Evolutionary conservation across 1,284 basidiomycete genomes (phyloP), one percentile per base, ranked within the genome.

Genomic region (Puccinia novopanici): DNA sequence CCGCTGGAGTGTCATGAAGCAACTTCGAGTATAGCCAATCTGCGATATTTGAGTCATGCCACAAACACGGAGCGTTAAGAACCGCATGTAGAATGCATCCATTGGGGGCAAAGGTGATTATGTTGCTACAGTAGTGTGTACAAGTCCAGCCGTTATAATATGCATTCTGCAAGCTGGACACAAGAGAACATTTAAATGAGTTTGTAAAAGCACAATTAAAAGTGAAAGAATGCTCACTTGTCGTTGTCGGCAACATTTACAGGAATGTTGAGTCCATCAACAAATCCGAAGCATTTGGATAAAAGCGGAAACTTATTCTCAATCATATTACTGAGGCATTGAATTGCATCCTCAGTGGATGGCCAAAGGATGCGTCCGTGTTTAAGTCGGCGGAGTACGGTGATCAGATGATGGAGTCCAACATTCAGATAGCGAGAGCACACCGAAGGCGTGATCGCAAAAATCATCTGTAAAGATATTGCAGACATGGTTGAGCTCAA

Each of bases 21-120:
- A 89, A 83, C 37, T 86, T 85, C 9, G 86, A 70, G 78, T 87
- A 89, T 5, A 89, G 86, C 0, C 84, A 84, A 0, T 82, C 82
- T 2, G 88, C 87, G 74, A 88, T 85, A 30, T 82, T 83, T 5
- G 88, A 85, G 82, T 89, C 87, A 83, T 89, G 88, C 88, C 88
- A 89, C 75, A 88, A 89, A 0, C 88, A n/a, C n/a, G n/a, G n/a
- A n/a, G n/a, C n/a, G n/a, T n/a, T n/a, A n/a, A n/a, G n/a, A n/a
- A n/a, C 88, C 89, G 45, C 87, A 55, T 8, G 83, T 81, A 10
- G 81, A 82, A 13, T 82, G 84, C 83, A 88, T 67, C 37, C 37
- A 67, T 1, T 40, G 40, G 27, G 42, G n/a, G 19, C 24, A 67
- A 24, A 45, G 45, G 3, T 17, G 8, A 34, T 67, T 67, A 6